These are phyloP conservation scores for Fraxinus cuspidata DNA, from an alignment of 257 asterid species.

Conservation along the genomic window DNA sequence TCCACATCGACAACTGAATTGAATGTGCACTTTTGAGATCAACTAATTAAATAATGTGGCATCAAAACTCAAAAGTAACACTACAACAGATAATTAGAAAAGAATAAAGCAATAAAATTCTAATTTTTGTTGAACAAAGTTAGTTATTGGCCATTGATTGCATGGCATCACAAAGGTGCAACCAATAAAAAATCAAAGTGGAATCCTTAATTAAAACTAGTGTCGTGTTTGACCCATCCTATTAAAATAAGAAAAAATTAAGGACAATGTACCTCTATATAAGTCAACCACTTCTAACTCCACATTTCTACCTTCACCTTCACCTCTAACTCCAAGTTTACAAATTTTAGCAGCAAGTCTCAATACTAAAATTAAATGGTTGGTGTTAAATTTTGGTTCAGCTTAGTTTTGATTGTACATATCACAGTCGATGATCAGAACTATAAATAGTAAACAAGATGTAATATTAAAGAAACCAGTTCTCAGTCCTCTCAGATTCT, in stretches of 20 bases:
- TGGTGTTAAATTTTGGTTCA: constrained; percentile 20
- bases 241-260: background rate
- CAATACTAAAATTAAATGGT: constrained; percentile 1
- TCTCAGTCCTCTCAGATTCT: too few species aligned
- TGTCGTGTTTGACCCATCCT: background rate
- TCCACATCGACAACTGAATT: background rate
- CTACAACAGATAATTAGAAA: background rate
- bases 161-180: background rate
- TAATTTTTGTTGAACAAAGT: too few species aligned
- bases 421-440: too few species aligned
- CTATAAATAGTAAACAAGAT: too few species aligned
- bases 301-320: background rate
- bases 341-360: background rate
- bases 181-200: background rate
- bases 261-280: background rate
- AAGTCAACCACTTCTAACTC: background rate
- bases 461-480: too few species aligned
- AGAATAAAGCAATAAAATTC: background rate
- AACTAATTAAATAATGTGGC: background rate
- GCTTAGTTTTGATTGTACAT: constrained; percentile 6
- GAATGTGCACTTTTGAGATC: background rate
- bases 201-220: background rate
- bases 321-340: background rate
- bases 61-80: background rate
- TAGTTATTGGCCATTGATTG: background rate